Evolutionary conservation across 2,329 filamentous ascomycete species (phyloP).

Genomic region (Aspergillus sp.): DNA sequence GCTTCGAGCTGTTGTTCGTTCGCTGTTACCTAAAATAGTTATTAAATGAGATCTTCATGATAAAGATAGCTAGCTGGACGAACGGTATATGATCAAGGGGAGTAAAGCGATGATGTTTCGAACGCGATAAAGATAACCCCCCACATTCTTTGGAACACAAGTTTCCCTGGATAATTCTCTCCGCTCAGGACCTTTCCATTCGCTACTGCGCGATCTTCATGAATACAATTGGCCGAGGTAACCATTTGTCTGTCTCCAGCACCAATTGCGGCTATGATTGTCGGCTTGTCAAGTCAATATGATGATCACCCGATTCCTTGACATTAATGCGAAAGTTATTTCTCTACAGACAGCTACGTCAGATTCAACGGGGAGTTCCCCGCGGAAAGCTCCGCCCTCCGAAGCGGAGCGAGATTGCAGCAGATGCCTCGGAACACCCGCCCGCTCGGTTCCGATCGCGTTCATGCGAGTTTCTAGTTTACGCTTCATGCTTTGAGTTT

Average conservation of each 20-base stretch:
- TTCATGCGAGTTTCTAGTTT: background rate
- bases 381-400: constrained; percentile 14
- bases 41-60: background rate
- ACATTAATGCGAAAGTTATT: background rate
- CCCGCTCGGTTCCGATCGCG: constrained; percentile 1
- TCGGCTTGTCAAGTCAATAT: background rate
- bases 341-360: background rate
- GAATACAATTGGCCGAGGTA: too few species aligned
- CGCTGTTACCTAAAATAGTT: constrained; percentile 1
- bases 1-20: background rate
- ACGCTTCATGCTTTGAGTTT: background rate
- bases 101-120: background rate
- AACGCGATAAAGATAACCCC: too few species aligned
- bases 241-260: too few species aligned
- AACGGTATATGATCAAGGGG: background rate
- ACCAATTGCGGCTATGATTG: too few species aligned
- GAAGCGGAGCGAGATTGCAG: constrained; percentile 2
- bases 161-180: too few species aligned
- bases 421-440: constrained; percentile 4
- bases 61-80: background rate
- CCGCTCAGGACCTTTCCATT: too few species aligned
- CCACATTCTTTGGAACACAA: too few species aligned
- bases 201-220: too few species aligned
- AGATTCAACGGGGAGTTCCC: background rate
- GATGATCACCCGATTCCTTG: background rate